phyloP scores from a whole-genome alignment of 441 rosid species.

The Theobroma grandiflorum region DNA sequence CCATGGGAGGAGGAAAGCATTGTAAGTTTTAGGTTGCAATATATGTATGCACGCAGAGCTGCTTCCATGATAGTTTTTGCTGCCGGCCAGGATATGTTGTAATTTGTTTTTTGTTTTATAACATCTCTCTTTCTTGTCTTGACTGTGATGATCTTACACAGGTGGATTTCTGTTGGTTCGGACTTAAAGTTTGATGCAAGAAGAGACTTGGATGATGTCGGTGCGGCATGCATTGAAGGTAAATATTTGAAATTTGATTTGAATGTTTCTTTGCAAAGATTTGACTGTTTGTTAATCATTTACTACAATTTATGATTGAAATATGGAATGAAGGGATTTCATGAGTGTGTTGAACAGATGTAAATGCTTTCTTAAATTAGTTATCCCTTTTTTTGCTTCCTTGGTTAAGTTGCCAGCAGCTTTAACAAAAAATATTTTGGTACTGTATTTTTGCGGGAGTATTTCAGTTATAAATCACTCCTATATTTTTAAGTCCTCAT shows the following conservation, averaged over 20 bases:
- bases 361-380: neutral
- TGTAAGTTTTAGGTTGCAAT: conserved; percentile 62
- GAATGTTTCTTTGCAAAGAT: neutral
- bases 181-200: conserved; percentile 97
- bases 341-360: neutral
- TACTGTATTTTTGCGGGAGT: neutral
- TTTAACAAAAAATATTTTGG: neutral
- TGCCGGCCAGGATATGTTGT: conserved; percentile 12
- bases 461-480: too few relatives aligned
- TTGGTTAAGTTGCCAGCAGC: neutral
- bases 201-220: conserved; percentile 98
- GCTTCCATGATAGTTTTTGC: conserved; percentile 13
- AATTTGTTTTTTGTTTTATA: conserved; percentile 29
- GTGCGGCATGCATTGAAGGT: conserved; percentile 87
- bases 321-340: conserved; percentile 6
- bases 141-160: conserved; percentile 48
- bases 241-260: conserved; percentile 24
- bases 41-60: conserved; percentile 9
- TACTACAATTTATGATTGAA: neutral
- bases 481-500: neutral
- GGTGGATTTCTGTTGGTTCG: conserved; percentile 99
- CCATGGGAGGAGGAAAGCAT: conserved; percentile 78
- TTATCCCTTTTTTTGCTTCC: neutral
- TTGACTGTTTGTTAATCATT: conserved; percentile 4
- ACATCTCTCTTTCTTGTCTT: conserved; percentile 27